Conservation (phyloP, 1,284 basidiomycete genomes). For the Cutaneotrichosporon spelunceum region DNA sequence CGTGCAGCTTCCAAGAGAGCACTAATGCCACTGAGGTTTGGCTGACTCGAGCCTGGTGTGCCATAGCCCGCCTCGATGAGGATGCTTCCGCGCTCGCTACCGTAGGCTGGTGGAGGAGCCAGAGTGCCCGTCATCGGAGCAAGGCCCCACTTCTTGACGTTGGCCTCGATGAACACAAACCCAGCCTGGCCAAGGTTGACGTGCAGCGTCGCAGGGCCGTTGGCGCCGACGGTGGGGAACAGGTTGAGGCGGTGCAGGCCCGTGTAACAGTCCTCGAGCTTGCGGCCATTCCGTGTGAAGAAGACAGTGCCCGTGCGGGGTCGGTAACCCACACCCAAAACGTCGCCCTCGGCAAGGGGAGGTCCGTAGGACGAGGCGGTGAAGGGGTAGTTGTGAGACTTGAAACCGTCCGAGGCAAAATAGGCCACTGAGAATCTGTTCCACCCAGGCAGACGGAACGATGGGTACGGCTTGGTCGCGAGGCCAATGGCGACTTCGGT, state of each 20-base stretch:
- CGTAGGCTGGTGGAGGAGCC: conserved; percentile 92
- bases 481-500: conserved; percentile 84
- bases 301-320: conserved; percentile 93
- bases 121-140: conserved; percentile 92
- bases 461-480: conserved; percentile 91
- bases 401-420: conserved; percentile 87
- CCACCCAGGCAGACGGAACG: conserved; percentile 84
- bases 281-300: conserved; percentile 92
- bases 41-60: conserved; percentile 34
- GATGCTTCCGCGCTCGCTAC: conserved; percentile 89
- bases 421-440: conserved; percentile 92
- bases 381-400: conserved; percentile 96
- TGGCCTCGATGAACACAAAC: conserved; percentile 96
- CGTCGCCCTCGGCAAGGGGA: conserved; percentile 84
- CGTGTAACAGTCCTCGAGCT: conserved; percentile 88
- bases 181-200: conserved; percentile 93
- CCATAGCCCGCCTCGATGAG: conserved; percentile 75
- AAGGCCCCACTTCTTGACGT: conserved; percentile 97
- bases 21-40: conserved; percentile 28
- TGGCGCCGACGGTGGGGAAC: conserved; percentile 90
- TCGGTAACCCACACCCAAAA: conserved; percentile 87
- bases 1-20: conserved; percentile 45
- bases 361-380: conserved; percentile 82
- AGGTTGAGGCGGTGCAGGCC: conserved; percentile 84
- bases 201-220: conserved; percentile 89